Percentiles rank a stretch among this genome's conserved stretches.
phyloP scores from a whole-genome alignment of 345 rosid genomes.

The Eucalyptus urophylla region DNA sequence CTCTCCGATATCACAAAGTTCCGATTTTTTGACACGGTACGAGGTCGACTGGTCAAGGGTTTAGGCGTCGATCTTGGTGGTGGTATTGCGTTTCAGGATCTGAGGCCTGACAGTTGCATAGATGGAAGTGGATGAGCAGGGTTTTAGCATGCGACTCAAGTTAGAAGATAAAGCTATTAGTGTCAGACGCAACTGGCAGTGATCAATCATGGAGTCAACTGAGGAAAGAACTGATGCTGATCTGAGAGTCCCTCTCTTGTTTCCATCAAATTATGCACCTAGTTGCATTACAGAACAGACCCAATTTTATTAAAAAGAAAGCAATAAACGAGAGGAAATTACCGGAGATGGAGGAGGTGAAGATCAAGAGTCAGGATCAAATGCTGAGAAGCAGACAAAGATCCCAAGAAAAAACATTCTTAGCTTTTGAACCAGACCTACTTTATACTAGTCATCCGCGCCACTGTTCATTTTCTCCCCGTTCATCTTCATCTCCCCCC shows the following conservation, averaged over 20 bases:
- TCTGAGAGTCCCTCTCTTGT: accelerated
- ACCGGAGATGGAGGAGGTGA: not conserved
- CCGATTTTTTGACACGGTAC: too few relatives aligned
- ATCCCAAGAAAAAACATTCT: not conserved
- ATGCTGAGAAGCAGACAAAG: not conserved
- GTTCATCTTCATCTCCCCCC: too few relatives aligned
- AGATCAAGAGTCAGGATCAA: not conserved
- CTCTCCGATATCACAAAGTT: too few relatives aligned
- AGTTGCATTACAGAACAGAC: not conserved
- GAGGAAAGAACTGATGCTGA: not conserved
- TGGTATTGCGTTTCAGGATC: not conserved
- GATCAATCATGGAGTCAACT: not conserved
- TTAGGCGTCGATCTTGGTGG: too few relatives aligned
- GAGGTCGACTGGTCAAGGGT: too few relatives aligned
- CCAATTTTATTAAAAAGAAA: not conserved
- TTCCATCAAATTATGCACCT: not conserved
- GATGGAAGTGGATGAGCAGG: not conserved
- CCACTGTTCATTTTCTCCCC: too few relatives aligned
- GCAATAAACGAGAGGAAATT: too few relatives aligned
- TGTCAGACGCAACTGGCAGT: not conserved
- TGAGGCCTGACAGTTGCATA: not conserved
- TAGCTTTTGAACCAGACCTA: too few relatives aligned
- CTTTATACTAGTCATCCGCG: too few relatives aligned
- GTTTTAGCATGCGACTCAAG: not conserved
- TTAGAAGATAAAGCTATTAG: not conserved